Evolutionary conservation across 2,329 filamentous ascomycete species (phyloP).

Genomic region (Simplicillium aogashimaense): DNA sequence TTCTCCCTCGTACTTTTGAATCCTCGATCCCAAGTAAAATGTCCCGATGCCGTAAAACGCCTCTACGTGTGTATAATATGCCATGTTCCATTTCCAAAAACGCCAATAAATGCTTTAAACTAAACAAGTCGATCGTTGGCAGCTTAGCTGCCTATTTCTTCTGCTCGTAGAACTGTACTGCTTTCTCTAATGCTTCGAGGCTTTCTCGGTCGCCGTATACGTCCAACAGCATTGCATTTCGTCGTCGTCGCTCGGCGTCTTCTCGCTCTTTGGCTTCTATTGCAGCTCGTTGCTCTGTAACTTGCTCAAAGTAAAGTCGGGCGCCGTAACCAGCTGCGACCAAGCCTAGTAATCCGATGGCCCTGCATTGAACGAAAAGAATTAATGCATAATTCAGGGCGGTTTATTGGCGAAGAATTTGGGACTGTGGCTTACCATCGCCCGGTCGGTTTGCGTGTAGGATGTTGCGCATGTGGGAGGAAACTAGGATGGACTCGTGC

Average conservation of each 20-base stretch:
- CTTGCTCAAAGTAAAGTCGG: slow-evolving; percentile 20
- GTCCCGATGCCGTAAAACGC: no score
- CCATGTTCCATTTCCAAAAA: no score
- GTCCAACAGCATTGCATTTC: slow-evolving; percentile 33
- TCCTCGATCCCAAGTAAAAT: no score
- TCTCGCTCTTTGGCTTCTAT: slow-evolving; percentile 22
- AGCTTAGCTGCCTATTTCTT: slow-evolving; percentile 10
- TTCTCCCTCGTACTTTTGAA: no score
- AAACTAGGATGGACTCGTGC: slow-evolving; percentile 22
- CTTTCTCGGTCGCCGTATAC: slow-evolving; percentile 40
- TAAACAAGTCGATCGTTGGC: no score
- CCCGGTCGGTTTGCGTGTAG: slow-evolving; percentile 16
- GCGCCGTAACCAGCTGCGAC: slow-evolving; percentile 22
- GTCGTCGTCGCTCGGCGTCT: slow-evolving; percentile 22
- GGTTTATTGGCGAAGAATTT: not conserved
- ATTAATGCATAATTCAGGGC: slow-evolving; percentile 6
- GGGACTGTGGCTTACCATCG: slow-evolving; percentile 16
- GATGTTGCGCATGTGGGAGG: slow-evolving; percentile 20
- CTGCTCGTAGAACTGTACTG: slow-evolving; percentile 35
- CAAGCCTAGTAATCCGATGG: slow-evolving; percentile 20
- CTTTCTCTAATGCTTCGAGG: slow-evolving; percentile 36
- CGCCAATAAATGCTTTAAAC: no score
- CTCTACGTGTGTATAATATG: no score
- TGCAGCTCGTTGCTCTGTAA: slow-evolving; percentile 15
- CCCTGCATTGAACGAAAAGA: slow-evolving; percentile 14